These are phyloP conservation scores for Citrus sp. DNA, from an alignment of 345 rosid species.

Conservation along the genomic window DNA sequence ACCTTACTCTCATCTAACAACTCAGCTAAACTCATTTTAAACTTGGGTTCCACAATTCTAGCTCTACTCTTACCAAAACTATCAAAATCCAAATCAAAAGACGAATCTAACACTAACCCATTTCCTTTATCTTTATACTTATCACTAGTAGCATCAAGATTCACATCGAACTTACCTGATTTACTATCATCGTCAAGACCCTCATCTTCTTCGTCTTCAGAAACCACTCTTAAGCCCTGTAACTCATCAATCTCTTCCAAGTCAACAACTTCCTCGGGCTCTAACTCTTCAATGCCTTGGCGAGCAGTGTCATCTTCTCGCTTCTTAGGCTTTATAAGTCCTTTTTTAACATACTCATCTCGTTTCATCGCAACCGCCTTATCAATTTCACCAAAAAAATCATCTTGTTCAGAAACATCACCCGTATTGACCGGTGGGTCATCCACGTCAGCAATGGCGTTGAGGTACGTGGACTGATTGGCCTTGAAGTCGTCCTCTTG, in stretches of 20 bases:
- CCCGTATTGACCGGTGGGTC: constrained; percentile 39
- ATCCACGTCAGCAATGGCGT: constrained; percentile 79
- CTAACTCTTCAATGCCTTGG: constrained; percentile 52
- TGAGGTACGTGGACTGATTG: constrained; percentile 62
- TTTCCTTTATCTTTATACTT: constrained; percentile 24
- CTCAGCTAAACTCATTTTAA: constrained; percentile 82
- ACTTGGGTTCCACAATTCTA: constrained; percentile 73
- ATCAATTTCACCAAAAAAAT: constrained; percentile 79
- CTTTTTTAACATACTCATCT: constrained; percentile 73
- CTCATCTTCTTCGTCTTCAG: constrained; percentile 42
- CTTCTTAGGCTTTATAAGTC: constrained; percentile 46
- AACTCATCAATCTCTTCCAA: constrained; percentile 78
- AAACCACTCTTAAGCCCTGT: constrained; percentile 45
- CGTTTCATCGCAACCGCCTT: constrained; percentile 79
- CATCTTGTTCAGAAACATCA: constrained; percentile 36
- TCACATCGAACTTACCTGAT: constrained; percentile 24
- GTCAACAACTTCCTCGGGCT: constrained; percentile 71
- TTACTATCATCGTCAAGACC: constrained; percentile 26
- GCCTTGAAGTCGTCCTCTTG: constrained; percentile 80
- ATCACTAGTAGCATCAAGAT: constrained; percentile 22
- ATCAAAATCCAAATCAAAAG: constrained; percentile 79
- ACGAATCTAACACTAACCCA: constrained; percentile 36
- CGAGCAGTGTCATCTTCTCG: constrained; percentile 24
- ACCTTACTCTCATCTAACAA: constrained; percentile 87
- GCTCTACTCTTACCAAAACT: constrained; percentile 48